Percentiles rank a stretch among this genome's conserved stretches.
phyloP scores from a whole-genome alignment of 371 early-diverging fungal genomes.

The Actinomortierella wolfii region DNA sequence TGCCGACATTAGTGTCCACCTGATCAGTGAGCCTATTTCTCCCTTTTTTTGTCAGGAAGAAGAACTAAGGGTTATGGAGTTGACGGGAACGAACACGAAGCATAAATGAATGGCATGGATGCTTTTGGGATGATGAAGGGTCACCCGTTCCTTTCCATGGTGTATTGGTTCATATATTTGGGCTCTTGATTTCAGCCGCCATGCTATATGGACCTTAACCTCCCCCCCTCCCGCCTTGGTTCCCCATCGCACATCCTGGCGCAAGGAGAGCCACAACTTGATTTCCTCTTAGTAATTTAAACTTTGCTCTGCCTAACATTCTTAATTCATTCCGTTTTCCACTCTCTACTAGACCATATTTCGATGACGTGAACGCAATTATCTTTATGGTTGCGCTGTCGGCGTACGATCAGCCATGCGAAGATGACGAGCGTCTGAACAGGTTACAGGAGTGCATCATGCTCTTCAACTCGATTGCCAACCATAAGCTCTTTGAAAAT shows the following conservation, averaged over 20 bases:
- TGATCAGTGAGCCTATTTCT: too few species aligned
- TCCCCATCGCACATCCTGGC: too few species aligned
- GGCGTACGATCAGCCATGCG: conserved; percentile 60
- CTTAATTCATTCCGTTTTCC: not conserved
- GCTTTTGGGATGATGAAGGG: conserved; percentile 11
- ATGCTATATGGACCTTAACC: too few species aligned
- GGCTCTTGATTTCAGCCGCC: too few species aligned
- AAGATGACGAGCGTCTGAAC: conserved; percentile 57
- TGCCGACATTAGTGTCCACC: too few species aligned
- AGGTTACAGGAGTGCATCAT: conserved; percentile 59
- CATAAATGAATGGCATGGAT: not conserved
- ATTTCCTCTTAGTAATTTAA: too few species aligned
- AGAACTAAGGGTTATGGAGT: too few species aligned
- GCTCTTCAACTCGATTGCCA: conserved; percentile 66
- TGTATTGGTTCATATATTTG: too few species aligned
- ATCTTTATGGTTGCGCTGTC: conserved; percentile 61
- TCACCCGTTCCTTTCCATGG: too few species aligned
- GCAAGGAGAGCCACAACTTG: too few species aligned
- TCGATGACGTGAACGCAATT: conserved; percentile 68
- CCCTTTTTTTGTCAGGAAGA: too few species aligned
- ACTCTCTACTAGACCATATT: conserved; percentile 53
- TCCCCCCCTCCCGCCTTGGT: too few species aligned
- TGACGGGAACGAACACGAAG: not conserved
- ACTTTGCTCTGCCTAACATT: not conserved
- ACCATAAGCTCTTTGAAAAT: conserved; percentile 52